phyloP scores from a whole-genome alignment of 2,329 filamentous ascomycete species.

The Lasiodiplodia citricola region DNA sequence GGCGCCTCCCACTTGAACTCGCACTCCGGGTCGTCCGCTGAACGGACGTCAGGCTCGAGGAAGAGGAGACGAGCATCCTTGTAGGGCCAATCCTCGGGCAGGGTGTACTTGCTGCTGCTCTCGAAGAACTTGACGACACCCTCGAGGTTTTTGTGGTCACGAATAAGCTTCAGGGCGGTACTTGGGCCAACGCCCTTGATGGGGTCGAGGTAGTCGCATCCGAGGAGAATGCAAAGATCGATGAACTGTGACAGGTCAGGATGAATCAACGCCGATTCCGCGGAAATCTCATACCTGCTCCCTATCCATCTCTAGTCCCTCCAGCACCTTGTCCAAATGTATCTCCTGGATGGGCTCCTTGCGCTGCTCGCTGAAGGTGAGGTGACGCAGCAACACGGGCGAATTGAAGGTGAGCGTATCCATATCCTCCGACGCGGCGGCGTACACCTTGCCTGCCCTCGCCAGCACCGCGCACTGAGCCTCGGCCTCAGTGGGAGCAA shows the following conservation, averaged over 20 bases:
- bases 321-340: constrained; percentile 81
- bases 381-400: constrained; percentile 86
- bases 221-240: constrained; percentile 95
- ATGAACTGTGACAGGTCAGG: constrained; percentile 70
- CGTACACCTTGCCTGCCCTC: constrained; percentile 91
- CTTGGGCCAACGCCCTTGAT: constrained; percentile 92
- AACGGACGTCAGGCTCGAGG: constrained; percentile 84
- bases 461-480: constrained; percentile 93
- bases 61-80: constrained; percentile 90
- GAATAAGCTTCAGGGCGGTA: constrained; percentile 91
- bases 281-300: constrained; percentile 67
- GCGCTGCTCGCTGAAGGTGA: constrained; percentile 95
- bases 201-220: constrained; percentile 96
- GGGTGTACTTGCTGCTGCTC: constrained; percentile 75
- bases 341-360: constrained; percentile 99
- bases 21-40: constrained; percentile 82
- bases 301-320: constrained; percentile 85
- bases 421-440: constrained; percentile 97
- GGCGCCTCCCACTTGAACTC: constrained; percentile 98
- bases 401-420: constrained; percentile 95
- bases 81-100: constrained; percentile 98
- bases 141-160: constrained; percentile 87
- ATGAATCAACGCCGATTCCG: neutral
- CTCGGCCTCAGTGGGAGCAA: constrained; percentile 96
- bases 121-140: constrained; percentile 84